Percentiles rank a stretch among this genome's conserved stretches.
phyloP scores from a whole-genome alignment of 176 grass and related monocot genomes.

The Oropetium thomaeum region DNA sequence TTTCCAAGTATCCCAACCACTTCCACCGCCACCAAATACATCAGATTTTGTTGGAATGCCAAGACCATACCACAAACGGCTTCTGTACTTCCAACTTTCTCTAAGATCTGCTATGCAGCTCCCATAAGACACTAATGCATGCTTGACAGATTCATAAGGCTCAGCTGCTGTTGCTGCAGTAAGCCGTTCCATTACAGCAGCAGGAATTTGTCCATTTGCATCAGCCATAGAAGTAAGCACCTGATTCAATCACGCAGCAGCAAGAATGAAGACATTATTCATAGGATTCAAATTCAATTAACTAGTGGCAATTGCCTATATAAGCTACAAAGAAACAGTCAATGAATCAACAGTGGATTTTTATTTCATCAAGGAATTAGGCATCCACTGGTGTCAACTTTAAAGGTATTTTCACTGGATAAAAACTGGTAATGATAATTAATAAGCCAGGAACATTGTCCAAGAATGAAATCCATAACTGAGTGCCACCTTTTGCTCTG shows the following conservation, averaged over 20 bases:
- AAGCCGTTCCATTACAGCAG: constrained; percentile 88
- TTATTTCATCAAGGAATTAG: constrained; percentile 2
- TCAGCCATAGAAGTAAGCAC: constrained; percentile 98
- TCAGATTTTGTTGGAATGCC: constrained; percentile 70
- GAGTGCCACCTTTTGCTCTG: constrained; percentile 12
- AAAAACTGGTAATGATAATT: background rate
- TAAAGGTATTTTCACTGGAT: constrained; percentile 6
- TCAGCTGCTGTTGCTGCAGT: constrained; percentile 95
- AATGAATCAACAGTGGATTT: constrained; percentile 6
- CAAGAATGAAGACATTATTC: constrained; percentile 31
- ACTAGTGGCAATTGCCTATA: constrained; percentile 4
- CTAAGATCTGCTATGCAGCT: constrained; percentile 77
- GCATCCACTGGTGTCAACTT: constrained; percentile 10
- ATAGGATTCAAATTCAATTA: constrained; percentile 29
- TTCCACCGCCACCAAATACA: constrained; percentile 81
- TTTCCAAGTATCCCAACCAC: constrained; percentile 73
- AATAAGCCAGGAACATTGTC: constrained; percentile 13
- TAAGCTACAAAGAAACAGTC: constrained; percentile 11
- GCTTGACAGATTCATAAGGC: constrained; percentile 92
- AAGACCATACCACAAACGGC: constrained; percentile 93
- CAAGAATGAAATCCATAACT: constrained; percentile 15
- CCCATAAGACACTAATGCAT: constrained; percentile 96
- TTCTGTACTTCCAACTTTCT: constrained; percentile 96
- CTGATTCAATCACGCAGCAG: constrained; percentile 50
- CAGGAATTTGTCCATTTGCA: constrained; percentile 94